Conservation (phyloP, 805 yeast species). For the Myxozyma neotropica region DNA sequence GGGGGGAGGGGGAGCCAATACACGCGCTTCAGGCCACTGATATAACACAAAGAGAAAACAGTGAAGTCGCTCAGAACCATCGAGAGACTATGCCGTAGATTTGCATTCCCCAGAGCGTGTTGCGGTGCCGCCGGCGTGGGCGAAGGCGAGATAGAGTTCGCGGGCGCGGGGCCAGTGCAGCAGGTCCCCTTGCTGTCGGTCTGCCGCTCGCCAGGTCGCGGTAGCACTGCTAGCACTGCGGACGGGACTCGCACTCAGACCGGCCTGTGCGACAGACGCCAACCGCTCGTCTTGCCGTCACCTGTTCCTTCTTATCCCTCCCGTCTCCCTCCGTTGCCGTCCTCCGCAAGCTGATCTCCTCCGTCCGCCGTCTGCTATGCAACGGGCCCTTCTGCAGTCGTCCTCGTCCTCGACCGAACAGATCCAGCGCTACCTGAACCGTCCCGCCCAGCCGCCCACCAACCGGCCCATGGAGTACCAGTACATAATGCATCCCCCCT, state of each 20-base stretch:
- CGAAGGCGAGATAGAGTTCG: slow-evolving; percentile 1
- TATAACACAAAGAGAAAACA: too few species aligned
- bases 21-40: too few species aligned
- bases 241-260: background rate
- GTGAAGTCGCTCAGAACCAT: too few species aligned
- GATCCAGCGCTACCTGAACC: background rate
- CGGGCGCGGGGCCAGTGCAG: background rate
- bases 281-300: too few species aligned
- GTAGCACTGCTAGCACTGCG: background rate
- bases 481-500: background rate
- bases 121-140: background rate
- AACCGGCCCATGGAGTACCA: background rate
- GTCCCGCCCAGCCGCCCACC: background rate
- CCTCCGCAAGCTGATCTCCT: background rate
- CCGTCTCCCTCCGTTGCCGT: background rate
- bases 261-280: too few species aligned
- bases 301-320: slow-evolving; percentile 1
- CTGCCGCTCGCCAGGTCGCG: background rate
- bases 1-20: too few species aligned
- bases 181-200: slow-evolving; percentile 7
- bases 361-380: too few species aligned
- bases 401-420: too few species aligned
- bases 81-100: background rate
- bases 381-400: too few species aligned
- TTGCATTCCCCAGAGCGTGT: background rate